phyloP scores from a whole-genome alignment of 176 grass and related monocot species.

The Olyra latifolia region DNA sequence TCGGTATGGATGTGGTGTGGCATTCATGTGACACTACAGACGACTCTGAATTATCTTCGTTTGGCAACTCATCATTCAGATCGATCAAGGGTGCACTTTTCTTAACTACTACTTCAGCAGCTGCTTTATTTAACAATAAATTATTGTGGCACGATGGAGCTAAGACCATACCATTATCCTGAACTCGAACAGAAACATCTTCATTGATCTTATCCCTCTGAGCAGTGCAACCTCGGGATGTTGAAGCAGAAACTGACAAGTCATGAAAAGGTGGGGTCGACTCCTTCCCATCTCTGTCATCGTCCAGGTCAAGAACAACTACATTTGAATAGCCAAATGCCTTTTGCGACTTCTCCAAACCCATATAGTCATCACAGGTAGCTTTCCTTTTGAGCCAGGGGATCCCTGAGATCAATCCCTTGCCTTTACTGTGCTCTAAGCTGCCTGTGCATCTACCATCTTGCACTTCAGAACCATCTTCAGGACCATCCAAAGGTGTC shows the following conservation, averaged over 20 bases:
- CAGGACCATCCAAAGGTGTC: conserved; percentile 8
- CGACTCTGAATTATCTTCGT: conserved; percentile 22
- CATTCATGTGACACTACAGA: conserved; percentile 25
- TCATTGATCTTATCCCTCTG: not conserved
- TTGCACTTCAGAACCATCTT: conserved; percentile 6
- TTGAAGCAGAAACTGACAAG: conserved; percentile 9
- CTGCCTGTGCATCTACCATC: not conserved
- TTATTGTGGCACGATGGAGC: not conserved
- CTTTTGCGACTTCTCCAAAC: conserved; percentile 15
- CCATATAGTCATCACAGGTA: not conserved
- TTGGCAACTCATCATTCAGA: conserved; percentile 19
- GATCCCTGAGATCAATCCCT: conserved; percentile 6
- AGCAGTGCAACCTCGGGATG: not conserved
- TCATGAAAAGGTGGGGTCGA: not conserved
- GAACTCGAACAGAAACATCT: not conserved
- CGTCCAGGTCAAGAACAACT: not conserved
- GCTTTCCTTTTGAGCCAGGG: conserved; percentile 27
- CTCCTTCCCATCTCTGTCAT: not conserved
- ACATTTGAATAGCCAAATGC: conserved; percentile 10
- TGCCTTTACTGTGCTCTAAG: conserved; percentile 5
- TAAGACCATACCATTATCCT: not conserved
- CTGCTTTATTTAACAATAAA: not conserved
- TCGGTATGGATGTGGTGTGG: not conserved
- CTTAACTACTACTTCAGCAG: not conserved
- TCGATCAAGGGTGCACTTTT: not conserved